phyloP scores from a whole-genome alignment of 2,329 filamentous ascomycete genomes.

The Fusarium vanettenii region DNA sequence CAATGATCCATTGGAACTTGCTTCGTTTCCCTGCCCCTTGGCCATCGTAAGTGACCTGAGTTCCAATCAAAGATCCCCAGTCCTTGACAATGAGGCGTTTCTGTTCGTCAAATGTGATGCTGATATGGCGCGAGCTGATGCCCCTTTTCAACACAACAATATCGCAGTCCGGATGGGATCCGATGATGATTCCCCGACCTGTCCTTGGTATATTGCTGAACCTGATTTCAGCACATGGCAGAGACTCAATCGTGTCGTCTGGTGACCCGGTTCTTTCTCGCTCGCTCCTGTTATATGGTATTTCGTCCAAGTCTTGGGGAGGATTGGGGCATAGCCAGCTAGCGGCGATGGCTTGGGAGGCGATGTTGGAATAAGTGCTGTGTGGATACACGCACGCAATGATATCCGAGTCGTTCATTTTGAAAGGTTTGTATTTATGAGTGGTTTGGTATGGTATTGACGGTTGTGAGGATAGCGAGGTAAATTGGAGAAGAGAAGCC shows the following conservation, averaged over 20 bases:
- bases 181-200: neutral
- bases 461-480: neutral
- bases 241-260: neutral
- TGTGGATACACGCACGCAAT: slow-evolving; percentile 1
- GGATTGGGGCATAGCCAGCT: neutral
- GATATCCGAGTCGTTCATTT: neutral
- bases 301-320: rapidly evolving
- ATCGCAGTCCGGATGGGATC: neutral
- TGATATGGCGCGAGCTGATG: neutral
- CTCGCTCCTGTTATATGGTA: neutral
- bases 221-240: neutral
- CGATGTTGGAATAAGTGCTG: neutral
- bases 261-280: slow-evolving; percentile 8
- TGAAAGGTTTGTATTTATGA: neutral
- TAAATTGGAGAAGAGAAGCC: neutral
- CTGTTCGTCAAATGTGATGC: slow-evolving; percentile 32
- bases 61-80: neutral
- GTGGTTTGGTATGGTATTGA: neutral
- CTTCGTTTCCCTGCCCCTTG: neutral
- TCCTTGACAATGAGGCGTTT: neutral
- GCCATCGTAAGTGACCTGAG: neutral
- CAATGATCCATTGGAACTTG: neutral
- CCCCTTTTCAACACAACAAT: neutral
- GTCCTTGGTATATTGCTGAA: neutral
- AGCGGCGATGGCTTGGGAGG: neutral